These are phyloP conservation scores for Sistotremastrum suecicum DNA, from an alignment of 768 basidiomycete species.

Conservation along the genomic window DNA sequence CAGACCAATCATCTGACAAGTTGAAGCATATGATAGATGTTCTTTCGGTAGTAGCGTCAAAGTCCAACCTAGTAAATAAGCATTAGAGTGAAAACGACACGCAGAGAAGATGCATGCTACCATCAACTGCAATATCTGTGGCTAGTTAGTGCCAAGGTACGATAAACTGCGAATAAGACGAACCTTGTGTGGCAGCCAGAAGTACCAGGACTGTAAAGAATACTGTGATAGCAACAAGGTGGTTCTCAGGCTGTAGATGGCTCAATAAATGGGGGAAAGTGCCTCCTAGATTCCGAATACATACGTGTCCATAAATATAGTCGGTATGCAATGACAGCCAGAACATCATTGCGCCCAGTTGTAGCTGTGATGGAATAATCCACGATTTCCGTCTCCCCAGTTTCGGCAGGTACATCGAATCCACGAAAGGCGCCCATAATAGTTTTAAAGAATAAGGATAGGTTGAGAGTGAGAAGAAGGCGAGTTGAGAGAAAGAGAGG, in stretches of 20 bases:
- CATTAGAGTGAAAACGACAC: too few species aligned
- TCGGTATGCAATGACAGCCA: slow-evolving; percentile 35
- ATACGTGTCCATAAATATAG: slow-evolving; percentile 44
- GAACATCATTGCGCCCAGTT: slow-evolving; percentile 75
- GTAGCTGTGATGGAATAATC: slow-evolving; percentile 95
- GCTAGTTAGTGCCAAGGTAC: background rate
- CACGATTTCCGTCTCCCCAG: slow-evolving; percentile 94
- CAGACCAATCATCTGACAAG: slow-evolving; percentile 94
- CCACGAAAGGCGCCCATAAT: slow-evolving; percentile 95
- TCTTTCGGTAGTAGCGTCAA: slow-evolving; percentile 80
- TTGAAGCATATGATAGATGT: slow-evolving; percentile 91
- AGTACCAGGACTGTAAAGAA: slow-evolving; percentile 84
- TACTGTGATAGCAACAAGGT: slow-evolving; percentile 62
- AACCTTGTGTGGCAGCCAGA: slow-evolving; percentile 95
- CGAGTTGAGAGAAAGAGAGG: slow-evolving; percentile 93
- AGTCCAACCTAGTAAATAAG: slow-evolving; percentile 35
- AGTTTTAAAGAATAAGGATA: slow-evolving; percentile 96
- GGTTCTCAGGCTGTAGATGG: background rate
- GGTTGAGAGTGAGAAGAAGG: slow-evolving; percentile 80
- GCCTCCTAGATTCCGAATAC: slow-evolving; percentile 61
- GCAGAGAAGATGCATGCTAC: too few species aligned
- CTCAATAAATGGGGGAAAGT: background rate
- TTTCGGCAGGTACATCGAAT: slow-evolving; percentile 69
- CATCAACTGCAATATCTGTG: slow-evolving; percentile 93
- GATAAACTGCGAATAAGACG: slow-evolving; percentile 7